Evolutionary conservation across 306 rosid species (phyloP).

Genomic region (Cucumis sativus): DNA sequence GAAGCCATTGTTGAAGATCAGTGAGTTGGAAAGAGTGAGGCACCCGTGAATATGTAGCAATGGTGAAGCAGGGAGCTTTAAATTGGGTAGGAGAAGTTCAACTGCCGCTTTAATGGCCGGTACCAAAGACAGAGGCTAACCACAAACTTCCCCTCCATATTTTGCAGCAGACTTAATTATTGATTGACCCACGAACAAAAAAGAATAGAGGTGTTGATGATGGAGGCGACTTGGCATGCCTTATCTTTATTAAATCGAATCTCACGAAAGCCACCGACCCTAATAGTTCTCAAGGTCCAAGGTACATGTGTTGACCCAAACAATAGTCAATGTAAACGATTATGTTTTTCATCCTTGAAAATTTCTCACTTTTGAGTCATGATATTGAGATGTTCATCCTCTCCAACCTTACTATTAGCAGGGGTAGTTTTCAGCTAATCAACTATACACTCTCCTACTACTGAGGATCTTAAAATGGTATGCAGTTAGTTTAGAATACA

Average conservation of each 20-base stretch:
- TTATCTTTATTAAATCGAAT: not conserved
- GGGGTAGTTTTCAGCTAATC: not conserved
- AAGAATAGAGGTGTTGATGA: not conserved
- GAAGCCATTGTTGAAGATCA: slow-evolving; percentile 11
- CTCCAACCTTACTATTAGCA: not conserved
- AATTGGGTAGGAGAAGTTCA: slow-evolving; percentile 24
- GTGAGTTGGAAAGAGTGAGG: not conserved
- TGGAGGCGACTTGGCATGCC: not conserved
- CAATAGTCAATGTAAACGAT: not conserved
- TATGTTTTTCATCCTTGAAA: not conserved
- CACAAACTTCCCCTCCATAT: not conserved
- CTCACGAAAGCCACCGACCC: not conserved
- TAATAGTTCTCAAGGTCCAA: not conserved
- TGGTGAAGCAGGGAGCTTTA: slow-evolving; percentile 12
- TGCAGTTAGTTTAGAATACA: not conserved
- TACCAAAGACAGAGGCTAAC: not conserved
- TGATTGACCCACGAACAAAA: not conserved
- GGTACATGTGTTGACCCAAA: not conserved
- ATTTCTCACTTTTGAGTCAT: not conserved
- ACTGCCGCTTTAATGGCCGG: slow-evolving; percentile 16
- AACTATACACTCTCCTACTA: not conserved
- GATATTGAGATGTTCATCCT: not conserved
- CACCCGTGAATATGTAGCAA: not conserved
- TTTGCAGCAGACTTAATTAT: not conserved
- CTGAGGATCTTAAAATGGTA: not conserved